Base-by-base conservation (phyloP, 768 basidiomycete genomes). In the Lanmaoa rubissima region DNA sequence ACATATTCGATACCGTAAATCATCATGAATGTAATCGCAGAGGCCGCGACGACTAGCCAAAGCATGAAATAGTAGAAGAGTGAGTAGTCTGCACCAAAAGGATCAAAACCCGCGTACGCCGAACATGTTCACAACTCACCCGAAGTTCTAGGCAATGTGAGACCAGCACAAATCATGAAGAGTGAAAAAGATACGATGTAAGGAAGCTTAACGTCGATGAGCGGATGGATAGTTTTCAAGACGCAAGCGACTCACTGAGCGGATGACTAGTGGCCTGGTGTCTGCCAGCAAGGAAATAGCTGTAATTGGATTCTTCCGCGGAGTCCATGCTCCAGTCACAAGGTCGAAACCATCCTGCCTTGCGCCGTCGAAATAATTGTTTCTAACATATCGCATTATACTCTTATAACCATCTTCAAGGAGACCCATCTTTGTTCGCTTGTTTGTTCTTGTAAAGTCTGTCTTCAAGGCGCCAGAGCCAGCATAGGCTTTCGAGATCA, bases 381-480 rank as follows among this genome's bases (percentile, higher is more conserved):
- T 98, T 79, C 88, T 94, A 62, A 97, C 67, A 67, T 98, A 99
- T 58, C 97, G 83, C 74, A 84, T 78, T 1, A 84, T 69, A 24
- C 89, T 88, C 70, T 98, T 98, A 72, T 83, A 79, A 0, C 91
- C 91, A 72, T 99, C 97, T 65, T 94, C 86, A 39, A 97, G 64
- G 26, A 75, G 70, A 34, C 97, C 97, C 58, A 86, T 83, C 50
- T 76, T 83, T 3, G 94, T 94, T 35, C 97, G 82, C 71, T 88
- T 88, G 65, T 93, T 94, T 1, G 94, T 98, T 49, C 95, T 81
- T 17, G 96, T 98, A 69, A 94, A 97, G 73, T 98, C 97, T 0
- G 94, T 92, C 73, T 99, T 99, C 63, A 99, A 73, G 2, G 97
- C 97, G 13, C 91, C 96, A 32, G 95, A 94, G 19, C 97, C 97